Conservation (phyloP, 2,329 filamentous ascomycete genomes). For the Beauveria pseudobassiana region DNA sequence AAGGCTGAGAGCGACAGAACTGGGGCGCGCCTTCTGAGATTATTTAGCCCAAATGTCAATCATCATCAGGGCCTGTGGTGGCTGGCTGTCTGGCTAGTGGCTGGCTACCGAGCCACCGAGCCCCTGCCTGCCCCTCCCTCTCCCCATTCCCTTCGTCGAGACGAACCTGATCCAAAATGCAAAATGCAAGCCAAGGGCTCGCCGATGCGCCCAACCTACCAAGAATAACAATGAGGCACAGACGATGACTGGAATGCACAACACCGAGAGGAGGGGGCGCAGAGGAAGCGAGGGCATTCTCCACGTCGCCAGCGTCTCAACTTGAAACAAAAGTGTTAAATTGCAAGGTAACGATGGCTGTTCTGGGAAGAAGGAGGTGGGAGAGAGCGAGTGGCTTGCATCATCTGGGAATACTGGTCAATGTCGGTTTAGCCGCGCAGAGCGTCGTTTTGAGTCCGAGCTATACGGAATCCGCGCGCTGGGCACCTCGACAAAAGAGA, state of each 20-base stretch:
- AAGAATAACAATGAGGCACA: neutral
- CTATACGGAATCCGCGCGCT: neutral
- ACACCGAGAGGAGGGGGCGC: neutral
- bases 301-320: neutral
- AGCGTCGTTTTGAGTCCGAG: constrained; percentile 7
- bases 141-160: neutral
- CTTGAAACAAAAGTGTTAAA: constrained; percentile 2
- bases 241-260: neutral
- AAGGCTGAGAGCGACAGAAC: constrained; percentile 2
- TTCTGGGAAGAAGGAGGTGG: neutral
- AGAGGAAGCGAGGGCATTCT: neutral
- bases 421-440: neutral
- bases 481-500: neutral
- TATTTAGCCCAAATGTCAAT: neutral
- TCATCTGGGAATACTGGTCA: neutral
- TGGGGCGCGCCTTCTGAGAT: neutral
- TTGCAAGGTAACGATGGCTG: neutral
- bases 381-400: neutral
- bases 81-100: neutral
- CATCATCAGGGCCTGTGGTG: neutral
- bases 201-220: no score
- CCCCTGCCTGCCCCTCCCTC: neutral
- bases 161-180: neutral
- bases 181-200: neutral
- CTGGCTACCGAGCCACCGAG: neutral